These are phyloP conservation scores for Escallonia rubra DNA, from an alignment of 129 eudicot species.

Conservation along the genomic window DNA sequence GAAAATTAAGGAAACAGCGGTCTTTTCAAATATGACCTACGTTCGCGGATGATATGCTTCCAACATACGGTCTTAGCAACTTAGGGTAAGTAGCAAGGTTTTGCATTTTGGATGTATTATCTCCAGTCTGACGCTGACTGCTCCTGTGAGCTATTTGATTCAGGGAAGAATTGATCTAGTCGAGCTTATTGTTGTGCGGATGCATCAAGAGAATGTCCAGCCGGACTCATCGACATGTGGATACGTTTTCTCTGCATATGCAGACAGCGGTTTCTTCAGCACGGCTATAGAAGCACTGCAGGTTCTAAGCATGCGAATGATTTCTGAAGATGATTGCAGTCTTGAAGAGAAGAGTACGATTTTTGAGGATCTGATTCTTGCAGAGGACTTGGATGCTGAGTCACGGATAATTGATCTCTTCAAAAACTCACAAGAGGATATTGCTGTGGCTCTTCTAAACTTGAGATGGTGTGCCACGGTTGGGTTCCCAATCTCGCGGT, in stretches of 20 bases:
- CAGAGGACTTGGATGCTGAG: conserved; percentile 58
- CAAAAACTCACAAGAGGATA: conserved; percentile 31
- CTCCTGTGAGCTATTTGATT: too few relatives aligned
- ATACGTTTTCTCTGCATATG: conserved; percentile 58
- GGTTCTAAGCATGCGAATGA: conserved; percentile 78
- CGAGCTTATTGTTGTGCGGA: conserved; percentile 58
- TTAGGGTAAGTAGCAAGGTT: too few relatives aligned
- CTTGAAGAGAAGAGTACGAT: conserved; percentile 27
- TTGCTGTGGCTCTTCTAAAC: conserved; percentile 55
- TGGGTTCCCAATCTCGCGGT: conserved; percentile 55
- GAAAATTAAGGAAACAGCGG: too few relatives aligned
- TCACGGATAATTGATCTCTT: conserved; percentile 34
- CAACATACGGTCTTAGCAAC: too few relatives aligned
- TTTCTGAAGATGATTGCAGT: conserved; percentile 34
- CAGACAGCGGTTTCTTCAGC: conserved; percentile 31
- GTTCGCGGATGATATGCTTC: too few relatives aligned
- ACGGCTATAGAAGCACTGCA: conserved; percentile 90
- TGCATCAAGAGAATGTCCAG: conserved; percentile 51
- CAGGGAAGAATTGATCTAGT: conserved; percentile 67
- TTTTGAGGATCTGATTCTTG: conserved; percentile 37
- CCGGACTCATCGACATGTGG: conserved; percentile 69
- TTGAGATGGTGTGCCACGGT: conserved; percentile 70
- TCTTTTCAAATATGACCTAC: too few relatives aligned
- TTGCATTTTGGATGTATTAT: too few relatives aligned
- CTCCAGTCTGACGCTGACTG: too few relatives aligned